phyloP scores from a whole-genome alignment of 1,284 basidiomycete genomes.

The Pseudozyma sp. region DNA sequence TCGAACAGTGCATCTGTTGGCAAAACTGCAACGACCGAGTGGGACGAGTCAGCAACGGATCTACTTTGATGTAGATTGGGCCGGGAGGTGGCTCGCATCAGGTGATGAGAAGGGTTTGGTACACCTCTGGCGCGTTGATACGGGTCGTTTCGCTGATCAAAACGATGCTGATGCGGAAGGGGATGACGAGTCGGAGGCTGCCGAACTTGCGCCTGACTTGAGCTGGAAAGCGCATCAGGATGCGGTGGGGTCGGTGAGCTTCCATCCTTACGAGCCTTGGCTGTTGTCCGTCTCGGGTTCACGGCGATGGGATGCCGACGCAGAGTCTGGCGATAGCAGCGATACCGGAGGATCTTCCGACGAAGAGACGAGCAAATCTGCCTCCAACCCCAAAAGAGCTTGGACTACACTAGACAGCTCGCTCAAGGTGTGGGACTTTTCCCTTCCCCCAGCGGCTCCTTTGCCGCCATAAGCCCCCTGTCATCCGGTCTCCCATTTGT shows the following conservation, averaged over 20 bases:
- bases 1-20: constrained; percentile 39
- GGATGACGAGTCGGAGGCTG: neutral
- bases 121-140: constrained; percentile 48
- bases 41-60: constrained; percentile 47
- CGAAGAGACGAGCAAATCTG: neutral
- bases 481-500: neutral
- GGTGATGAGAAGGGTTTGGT: constrained; percentile 46
- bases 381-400: neutral
- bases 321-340: constrained; percentile 1
- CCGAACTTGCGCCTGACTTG: constrained; percentile 29
- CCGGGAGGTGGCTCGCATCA: constrained; percentile 49
- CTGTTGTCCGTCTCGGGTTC: constrained; percentile 43
- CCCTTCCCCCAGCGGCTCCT: constrained; percentile 4
- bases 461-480: neutral
- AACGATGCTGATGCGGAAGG: constrained; percentile 5
- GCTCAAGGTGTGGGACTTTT: constrained; percentile 39
- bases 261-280: constrained; percentile 46
- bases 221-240: constrained; percentile 53
- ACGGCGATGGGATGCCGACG: constrained; percentile 28
- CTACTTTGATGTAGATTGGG: constrained; percentile 57
- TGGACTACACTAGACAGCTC: constrained; percentile 38
- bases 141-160: constrained; percentile 25
- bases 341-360: neutral
- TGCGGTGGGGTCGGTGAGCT: constrained; percentile 39
- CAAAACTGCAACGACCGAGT: constrained; percentile 25